Conservation (phyloP, 176 grass and related monocot genomes). For the Carex kokanica region DNA sequence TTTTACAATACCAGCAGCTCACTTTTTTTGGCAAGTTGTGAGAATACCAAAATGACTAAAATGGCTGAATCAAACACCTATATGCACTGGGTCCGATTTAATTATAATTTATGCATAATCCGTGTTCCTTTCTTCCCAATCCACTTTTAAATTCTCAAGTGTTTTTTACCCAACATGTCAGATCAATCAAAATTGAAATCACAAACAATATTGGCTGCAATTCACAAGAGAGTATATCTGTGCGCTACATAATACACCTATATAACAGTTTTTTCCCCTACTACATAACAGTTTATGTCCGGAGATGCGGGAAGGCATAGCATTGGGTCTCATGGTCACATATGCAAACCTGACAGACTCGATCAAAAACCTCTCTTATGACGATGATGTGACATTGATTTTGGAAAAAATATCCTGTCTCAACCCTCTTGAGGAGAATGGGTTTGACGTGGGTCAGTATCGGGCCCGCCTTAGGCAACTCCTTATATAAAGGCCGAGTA, state of each 20-base stretch:
- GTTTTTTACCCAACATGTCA: neutral
- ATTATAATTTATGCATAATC: neutral
- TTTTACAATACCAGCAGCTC: neutral
- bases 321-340: constrained; percentile 43
- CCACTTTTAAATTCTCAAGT: neutral
- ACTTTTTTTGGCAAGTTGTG: neutral
- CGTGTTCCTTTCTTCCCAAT: neutral
- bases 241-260: neutral
- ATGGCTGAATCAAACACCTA: neutral
- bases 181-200: neutral
- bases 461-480: constrained; percentile 30
- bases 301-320: constrained; percentile 39
- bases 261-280: neutral
- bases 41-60: neutral
- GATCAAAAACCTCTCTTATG: constrained; percentile 31
- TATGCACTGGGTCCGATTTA: neutral
- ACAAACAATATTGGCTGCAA: neutral
- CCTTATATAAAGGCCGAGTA: constrained; percentile 25
- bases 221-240: neutral
- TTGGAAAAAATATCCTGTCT: constrained; percentile 38
- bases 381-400: constrained; percentile 27
- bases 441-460: constrained; percentile 38
- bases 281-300: neutral
- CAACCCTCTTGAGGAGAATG: constrained; percentile 36
- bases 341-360: constrained; percentile 43